phyloP scores from a whole-genome alignment of 1,284 basidiomycete species.

The Mixia osmundae region DNA sequence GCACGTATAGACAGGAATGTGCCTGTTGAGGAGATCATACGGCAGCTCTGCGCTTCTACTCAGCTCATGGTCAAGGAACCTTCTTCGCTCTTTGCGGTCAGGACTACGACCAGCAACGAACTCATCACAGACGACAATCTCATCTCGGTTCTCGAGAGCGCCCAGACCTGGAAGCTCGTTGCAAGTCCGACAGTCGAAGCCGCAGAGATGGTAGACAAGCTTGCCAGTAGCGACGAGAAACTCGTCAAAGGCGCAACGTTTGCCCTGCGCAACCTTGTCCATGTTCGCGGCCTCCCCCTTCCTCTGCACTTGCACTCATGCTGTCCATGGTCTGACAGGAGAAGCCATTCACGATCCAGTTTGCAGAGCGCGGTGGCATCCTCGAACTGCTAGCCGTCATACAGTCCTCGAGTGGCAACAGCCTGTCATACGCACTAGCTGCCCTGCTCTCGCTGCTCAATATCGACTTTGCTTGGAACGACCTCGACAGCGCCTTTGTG shows the following conservation, averaged over 20 bases:
- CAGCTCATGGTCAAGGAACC: constrained; percentile 60
- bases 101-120: constrained; percentile 57
- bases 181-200: constrained; percentile 61
- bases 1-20: constrained; percentile 18
- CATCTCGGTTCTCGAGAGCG: constrained; percentile 7
- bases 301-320: constrained; percentile 28
- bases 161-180: constrained; percentile 34
- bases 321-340: constrained; percentile 62
- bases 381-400: constrained; percentile 50
- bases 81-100: constrained; percentile 52
- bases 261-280: constrained; percentile 8
- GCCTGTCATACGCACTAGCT: constrained; percentile 58
- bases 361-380: constrained; percentile 53
- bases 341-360: constrained; percentile 64
- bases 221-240: constrained; percentile 37
- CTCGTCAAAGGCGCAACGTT: constrained; percentile 11
- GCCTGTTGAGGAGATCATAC: constrained; percentile 17
- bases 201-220: constrained; percentile 47
- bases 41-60: constrained; percentile 22
- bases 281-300: constrained; percentile 1
- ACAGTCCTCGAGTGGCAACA: constrained; percentile 47
- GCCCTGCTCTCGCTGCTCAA: constrained; percentile 72
- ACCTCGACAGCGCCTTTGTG: constrained; percentile 45
- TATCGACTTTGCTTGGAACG: constrained; percentile 52
- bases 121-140: constrained; percentile 78